Base-by-base conservation (phyloP, 176 grass and related monocot genomes). In the Oryza nivara region DNA sequence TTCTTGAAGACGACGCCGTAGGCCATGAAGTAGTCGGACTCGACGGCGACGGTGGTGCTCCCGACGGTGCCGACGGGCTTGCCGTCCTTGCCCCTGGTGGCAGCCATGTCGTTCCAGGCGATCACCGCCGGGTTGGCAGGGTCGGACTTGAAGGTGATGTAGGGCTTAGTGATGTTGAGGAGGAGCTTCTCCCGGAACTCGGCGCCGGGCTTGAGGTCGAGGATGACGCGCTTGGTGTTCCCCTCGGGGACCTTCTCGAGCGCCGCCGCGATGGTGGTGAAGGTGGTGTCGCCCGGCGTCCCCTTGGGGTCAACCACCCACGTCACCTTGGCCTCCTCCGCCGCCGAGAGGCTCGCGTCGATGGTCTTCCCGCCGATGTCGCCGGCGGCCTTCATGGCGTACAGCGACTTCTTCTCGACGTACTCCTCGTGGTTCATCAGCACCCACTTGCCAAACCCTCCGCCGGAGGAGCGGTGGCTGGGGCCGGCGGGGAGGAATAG, bases 141-240 rank as follows among this genome's bases (percentile, higher is more conserved):
- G 65, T 88, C 68, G 0, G 88, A 81, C 34, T 16, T 38, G 68
- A 93, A 75, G 0, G 85, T 90, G 0, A 93, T 3, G 81, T 76
- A 90, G 0, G 85, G 79, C 74, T 88, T 90, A 49, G 32, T 82
- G 0, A 20, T 5, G 45, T 80, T 89, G 12, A 93, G 10, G 58
- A 88, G 77, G 6, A 93, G 1, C 91, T 93, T 93, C 83, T 93
- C 91, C 1, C 91, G 49, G 75, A 83, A 93, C 38, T 1, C 82
- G 3, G 13, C 4, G 13, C 85, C 91, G 17, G 88, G 68, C 40
- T 65, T 90, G 5, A 93, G 70, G 17, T 75, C 74, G 0, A 93
- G 71, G 28, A 93, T 23, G 43, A 88, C 85, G 26, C 91, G 86
- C 28, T 25, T 16, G 0, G 41, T 70, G 71, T 88, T 93, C 17